phyloP scores from a whole-genome alignment of 83 land plant species.

The Picea abies region DNA sequence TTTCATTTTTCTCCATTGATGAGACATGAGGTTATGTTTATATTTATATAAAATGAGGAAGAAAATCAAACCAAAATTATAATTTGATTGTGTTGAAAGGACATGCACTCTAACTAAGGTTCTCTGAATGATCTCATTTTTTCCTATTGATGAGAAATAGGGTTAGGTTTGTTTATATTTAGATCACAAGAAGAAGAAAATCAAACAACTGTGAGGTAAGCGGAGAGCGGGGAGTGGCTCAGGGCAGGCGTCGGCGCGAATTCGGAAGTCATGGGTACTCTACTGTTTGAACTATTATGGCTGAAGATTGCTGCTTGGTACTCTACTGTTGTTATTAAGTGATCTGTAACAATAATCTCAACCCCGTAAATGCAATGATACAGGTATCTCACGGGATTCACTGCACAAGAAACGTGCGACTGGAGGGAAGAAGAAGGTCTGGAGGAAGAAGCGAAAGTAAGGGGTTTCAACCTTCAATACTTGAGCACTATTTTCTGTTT shows the following conservation, averaged over 20 bases:
- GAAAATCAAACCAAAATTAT: too few relatives aligned
- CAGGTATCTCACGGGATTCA: slow-evolving; percentile 65
- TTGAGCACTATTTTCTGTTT: not conserved
- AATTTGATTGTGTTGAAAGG: too few relatives aligned
- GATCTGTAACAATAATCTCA: not conserved
- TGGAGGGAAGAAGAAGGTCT: slow-evolving; percentile 62
- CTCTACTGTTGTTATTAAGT: not conserved
- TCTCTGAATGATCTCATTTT: too few relatives aligned
- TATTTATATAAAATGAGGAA: too few relatives aligned
- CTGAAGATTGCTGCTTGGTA: not conserved
- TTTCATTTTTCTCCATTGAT: too few relatives aligned
- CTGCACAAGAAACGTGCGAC: slow-evolving; percentile 57
- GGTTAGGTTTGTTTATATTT: too few relatives aligned
- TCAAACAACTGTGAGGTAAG: too few relatives aligned
- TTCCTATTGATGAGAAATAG: too few relatives aligned
- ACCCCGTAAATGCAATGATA: not conserved
- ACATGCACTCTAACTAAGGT: too few relatives aligned
- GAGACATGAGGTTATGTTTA: too few relatives aligned
- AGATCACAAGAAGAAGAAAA: too few relatives aligned
- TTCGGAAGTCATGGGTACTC: not conserved
- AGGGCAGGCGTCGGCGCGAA: not conserved
- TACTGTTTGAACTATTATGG: not conserved
- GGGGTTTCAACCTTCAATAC: not conserved
- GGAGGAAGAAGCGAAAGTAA: slow-evolving; percentile 67
- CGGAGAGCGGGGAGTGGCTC: too few relatives aligned